These are phyloP conservation scores for Lumnitzera racemosa DNA, from an alignment of 345 rosid species.

Conservation along the genomic window DNA sequence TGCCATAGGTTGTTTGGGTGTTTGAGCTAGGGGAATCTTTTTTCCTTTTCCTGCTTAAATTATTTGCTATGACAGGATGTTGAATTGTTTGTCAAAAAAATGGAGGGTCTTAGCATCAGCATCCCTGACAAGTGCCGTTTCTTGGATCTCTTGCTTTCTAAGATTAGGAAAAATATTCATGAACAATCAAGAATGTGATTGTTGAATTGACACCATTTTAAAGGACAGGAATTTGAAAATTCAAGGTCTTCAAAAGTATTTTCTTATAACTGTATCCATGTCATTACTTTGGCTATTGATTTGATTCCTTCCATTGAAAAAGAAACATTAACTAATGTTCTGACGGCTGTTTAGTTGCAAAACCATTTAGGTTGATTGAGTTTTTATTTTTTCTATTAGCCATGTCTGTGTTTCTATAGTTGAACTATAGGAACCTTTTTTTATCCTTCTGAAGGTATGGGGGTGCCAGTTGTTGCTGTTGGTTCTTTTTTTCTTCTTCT, in stretches of 20 bases:
- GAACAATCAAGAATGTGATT: constrained; percentile 57
- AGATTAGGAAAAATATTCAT: constrained; percentile 37
- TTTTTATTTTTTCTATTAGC: too few relatives aligned
- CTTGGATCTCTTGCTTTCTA: constrained; percentile 53
- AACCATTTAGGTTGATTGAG: too few relatives aligned
- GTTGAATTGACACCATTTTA: constrained; percentile 52
- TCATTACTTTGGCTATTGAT: neutral
- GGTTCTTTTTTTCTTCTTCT: too few relatives aligned
- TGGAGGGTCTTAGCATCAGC: constrained; percentile 34
- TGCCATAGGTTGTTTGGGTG: constrained; percentile 1
- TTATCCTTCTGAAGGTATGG: too few relatives aligned
- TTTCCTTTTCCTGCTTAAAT: neutral
- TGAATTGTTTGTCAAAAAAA: constrained; percentile 51
- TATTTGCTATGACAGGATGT: constrained; percentile 39
- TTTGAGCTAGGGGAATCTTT: neutral
- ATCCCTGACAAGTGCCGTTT: constrained; percentile 54
- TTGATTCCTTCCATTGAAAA: neutral
- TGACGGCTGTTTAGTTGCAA: too few relatives aligned
- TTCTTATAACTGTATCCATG: constrained; percentile 2
- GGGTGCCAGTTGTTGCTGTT: too few relatives aligned
- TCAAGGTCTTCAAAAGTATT: constrained; percentile 44
- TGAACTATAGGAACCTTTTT: too few relatives aligned
- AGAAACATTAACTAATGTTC: too few relatives aligned
- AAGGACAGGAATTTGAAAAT: constrained; percentile 60
- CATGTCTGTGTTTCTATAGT: too few relatives aligned